phyloP scores from a whole-genome alignment of 2,329 filamentous ascomycete genomes.

The Beauveria caledonica region DNA sequence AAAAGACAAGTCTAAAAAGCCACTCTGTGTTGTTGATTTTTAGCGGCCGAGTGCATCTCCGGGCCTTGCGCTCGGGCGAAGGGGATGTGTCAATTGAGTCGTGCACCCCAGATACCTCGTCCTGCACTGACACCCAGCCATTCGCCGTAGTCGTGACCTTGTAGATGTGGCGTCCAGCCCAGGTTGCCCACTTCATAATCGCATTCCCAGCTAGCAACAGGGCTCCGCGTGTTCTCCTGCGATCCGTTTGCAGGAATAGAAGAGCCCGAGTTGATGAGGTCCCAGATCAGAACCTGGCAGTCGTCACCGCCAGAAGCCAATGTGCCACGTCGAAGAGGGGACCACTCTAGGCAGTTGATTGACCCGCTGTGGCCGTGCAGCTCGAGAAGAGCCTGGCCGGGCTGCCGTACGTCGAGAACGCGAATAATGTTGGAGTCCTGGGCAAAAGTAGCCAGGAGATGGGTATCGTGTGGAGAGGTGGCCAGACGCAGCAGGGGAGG shows the following conservation, averaged over 20 bases:
- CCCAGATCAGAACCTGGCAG: constrained; percentile 86
- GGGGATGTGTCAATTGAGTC: constrained; percentile 22
- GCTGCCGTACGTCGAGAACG: constrained; percentile 92
- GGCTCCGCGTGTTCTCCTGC: constrained; percentile 52
- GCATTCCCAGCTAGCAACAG: constrained; percentile 72
- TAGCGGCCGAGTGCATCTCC: not conserved
- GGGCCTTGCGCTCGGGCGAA: not conserved
- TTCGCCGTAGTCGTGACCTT: constrained; percentile 63
- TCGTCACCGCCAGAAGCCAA: constrained; percentile 90
- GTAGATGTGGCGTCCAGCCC: constrained; percentile 69
- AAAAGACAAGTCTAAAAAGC: not conserved
- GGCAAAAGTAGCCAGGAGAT: constrained; percentile 94
- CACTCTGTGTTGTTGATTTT: not conserved
- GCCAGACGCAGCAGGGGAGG: constrained; percentile 73
- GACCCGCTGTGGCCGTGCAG: constrained; percentile 79
- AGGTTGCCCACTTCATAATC: constrained; percentile 83
- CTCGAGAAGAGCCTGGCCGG: constrained; percentile 88
- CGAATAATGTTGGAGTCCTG: constrained; percentile 87
- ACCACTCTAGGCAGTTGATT: constrained; percentile 95
- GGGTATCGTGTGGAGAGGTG: constrained; percentile 89
- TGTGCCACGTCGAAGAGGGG: constrained; percentile 74
- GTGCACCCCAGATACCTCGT: constrained; percentile 72
- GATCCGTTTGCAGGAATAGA: constrained; percentile 42
- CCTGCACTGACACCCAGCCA: constrained; percentile 80
- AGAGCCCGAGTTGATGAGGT: constrained; percentile 61